phyloP scores from a whole-genome alignment of 768 basidiomycete species.

The Exidia glandulosa region DNA sequence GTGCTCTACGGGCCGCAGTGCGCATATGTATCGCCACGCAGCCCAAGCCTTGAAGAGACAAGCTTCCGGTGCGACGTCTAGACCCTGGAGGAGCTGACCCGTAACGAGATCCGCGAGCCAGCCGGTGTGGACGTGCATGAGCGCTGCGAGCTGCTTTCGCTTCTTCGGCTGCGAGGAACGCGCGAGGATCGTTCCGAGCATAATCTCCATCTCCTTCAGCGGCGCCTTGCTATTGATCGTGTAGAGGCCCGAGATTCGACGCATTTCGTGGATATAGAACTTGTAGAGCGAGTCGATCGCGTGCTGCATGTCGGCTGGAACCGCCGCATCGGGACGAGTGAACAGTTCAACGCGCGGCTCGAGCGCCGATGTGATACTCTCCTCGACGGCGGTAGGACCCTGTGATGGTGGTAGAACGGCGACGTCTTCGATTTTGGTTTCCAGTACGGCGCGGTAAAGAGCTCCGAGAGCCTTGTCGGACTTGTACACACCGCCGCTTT shows the following conservation, averaged over 20 bases:
- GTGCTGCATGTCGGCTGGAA: background rate
- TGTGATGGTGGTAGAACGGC: background rate
- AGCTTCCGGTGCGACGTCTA: background rate
- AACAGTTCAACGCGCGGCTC: background rate
- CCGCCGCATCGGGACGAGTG: background rate
- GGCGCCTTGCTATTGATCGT: slow-evolving; percentile 41
- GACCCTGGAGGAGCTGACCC: slow-evolving; percentile 16
- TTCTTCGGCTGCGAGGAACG: slow-evolving; percentile 53
- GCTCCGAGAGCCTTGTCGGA: slow-evolving; percentile 4
- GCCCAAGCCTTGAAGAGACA: background rate
- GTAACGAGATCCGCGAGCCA: slow-evolving; percentile 43
- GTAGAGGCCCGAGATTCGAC: slow-evolving; percentile 60
- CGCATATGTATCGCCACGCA: background rate
- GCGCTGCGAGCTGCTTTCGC: slow-evolving; percentile 45
- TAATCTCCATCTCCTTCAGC: slow-evolving; percentile 63
- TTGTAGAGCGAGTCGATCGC: slow-evolving; percentile 26
- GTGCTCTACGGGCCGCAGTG: background rate
- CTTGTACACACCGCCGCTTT: background rate
- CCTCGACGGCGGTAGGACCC: slow-evolving; percentile 17
- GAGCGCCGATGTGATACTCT: background rate
- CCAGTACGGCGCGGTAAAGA: slow-evolving; percentile 5
- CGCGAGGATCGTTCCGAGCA: slow-evolving; percentile 65
- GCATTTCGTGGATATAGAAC: slow-evolving; percentile 51
- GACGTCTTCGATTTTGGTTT: background rate
- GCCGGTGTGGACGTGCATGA: slow-evolving; percentile 49